Conservation (phyloP, 495 filamentous ascomycete genomes). For the Podospora comata region DNA sequence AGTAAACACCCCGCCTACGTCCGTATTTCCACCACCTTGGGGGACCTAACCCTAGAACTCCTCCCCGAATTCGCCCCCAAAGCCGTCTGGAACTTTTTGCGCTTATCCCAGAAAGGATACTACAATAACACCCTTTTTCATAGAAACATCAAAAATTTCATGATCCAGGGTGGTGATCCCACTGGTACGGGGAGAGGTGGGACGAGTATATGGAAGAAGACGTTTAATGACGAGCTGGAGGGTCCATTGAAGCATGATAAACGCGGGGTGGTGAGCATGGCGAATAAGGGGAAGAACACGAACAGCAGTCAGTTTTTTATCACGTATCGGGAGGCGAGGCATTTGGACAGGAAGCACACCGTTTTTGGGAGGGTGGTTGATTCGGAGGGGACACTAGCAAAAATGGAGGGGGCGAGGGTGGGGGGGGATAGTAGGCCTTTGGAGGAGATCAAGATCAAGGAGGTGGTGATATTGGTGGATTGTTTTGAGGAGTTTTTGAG, state of each 20-base stretch:
- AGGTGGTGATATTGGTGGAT: conserved; percentile 85
- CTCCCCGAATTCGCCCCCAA: conserved; percentile 84
- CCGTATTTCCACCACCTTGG: conserved; percentile 76
- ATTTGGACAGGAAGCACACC: conserved; percentile 94
- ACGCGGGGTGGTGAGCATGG: conserved; percentile 84
- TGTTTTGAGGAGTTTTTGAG: conserved; percentile 90
- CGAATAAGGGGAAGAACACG: conserved; percentile 97
- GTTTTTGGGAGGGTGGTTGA: conserved; percentile 85
- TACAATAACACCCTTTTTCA: conserved; percentile 83
- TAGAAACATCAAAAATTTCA: conserved; percentile 90
- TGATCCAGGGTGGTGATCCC: conserved; percentile 97
- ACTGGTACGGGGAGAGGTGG: conserved; percentile 89
- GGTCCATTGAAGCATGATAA: conserved; percentile 76
- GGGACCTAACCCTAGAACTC: conserved; percentile 84
- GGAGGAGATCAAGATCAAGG: conserved; percentile 72
- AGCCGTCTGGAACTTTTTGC: conserved; percentile 95
- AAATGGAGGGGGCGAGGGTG: conserved; percentile 68
- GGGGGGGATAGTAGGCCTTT: conserved; percentile 68
- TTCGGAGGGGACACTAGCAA: conserved; percentile 60
- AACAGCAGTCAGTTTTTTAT: conserved; percentile 97
- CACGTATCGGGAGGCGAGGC: conserved; percentile 73
- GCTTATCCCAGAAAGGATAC: conserved; percentile 83
- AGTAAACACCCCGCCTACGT: conserved; percentile 69
- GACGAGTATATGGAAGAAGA: conserved; percentile 80
- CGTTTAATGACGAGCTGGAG: conserved; percentile 90